Evolutionary conservation across 352 stramenopile species (phyloP).

Genomic region (Pythium oligandrum): DNA sequence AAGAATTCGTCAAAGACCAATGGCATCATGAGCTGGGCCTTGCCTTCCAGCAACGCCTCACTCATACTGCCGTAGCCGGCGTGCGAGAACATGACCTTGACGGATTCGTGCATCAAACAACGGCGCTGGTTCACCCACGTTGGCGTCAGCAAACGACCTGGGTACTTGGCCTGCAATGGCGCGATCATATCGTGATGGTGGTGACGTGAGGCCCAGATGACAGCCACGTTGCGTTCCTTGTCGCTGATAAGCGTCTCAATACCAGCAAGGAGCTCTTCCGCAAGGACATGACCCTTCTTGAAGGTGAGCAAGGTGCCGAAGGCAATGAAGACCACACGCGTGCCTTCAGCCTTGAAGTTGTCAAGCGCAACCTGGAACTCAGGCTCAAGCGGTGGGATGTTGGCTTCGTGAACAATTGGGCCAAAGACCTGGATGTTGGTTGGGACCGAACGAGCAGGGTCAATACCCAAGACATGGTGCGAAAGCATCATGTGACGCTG

Average conservation of each 20-base stretch:
- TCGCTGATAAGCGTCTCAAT: conserved; percentile 11
- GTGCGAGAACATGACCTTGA: conserved; percentile 17
- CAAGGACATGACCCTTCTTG: conserved; percentile 16
- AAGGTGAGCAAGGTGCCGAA: conserved; percentile 19
- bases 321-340: conserved; percentile 15
- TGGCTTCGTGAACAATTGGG: conserved; percentile 17
- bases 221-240: conserved; percentile 10
- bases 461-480: conserved; percentile 19
- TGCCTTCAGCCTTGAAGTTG: conserved; percentile 7
- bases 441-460: conserved; percentile 17
- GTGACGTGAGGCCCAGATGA: conserved; percentile 16
- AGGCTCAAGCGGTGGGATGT: conserved; percentile 16
- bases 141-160: conserved; percentile 16
- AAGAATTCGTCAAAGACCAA: conserved; percentile 20
- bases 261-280: conserved; percentile 13
- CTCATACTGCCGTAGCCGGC: conserved; percentile 17
- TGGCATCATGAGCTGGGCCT: conserved; percentile 20
- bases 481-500: conserved; percentile 22
- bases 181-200: conserved; percentile 8
- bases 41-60: conserved; percentile 17
- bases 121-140: conserved; percentile 19
- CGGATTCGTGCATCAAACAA: conserved; percentile 19
- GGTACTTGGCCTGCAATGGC: conserved; percentile 11
- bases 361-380: conserved; percentile 15
- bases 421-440: conserved; percentile 22